Conservation (phyloP, 495 filamentous ascomycete genomes). For the Collariella sp. region DNA sequence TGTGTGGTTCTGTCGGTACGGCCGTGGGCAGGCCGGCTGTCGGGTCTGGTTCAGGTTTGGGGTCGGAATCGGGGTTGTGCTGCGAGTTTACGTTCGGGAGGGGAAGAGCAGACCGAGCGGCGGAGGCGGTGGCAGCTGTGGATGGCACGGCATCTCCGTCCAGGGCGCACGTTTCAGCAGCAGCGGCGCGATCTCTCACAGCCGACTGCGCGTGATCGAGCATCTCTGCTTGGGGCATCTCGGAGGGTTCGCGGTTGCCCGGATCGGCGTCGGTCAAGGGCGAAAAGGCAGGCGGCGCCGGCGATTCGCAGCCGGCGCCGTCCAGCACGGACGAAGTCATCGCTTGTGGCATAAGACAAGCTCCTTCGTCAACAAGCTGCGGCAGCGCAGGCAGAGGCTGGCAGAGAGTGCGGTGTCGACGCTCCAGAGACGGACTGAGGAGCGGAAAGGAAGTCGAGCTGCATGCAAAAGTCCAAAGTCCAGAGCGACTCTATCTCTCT, state of each 20-base stretch:
- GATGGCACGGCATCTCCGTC: not conserved
- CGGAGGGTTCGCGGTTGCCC: conserved; percentile 17
- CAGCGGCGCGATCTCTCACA: not conserved
- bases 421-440: not conserved
- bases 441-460: not conserved
- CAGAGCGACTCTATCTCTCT: not conserved
- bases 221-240: conserved; percentile 11
- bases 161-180: too few species aligned
- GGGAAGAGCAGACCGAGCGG: not conserved
- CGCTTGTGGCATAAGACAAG: conserved; percentile 26
- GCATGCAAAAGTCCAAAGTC: not conserved
- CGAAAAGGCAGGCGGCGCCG: conserved; percentile 29
- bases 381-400: conserved; percentile 8
- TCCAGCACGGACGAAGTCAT: conserved; percentile 30
- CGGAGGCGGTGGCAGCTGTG: not conserved
- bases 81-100: too few species aligned
- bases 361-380: conserved; percentile 30
- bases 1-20: not conserved
- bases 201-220: not conserved
- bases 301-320: conserved; percentile 20
- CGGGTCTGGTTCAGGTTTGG: not conserved
- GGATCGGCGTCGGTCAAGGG: conserved; percentile 27
- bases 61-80: too few species aligned
- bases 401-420: conserved; percentile 1
- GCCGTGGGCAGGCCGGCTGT: not conserved